phyloP scores from a whole-genome alignment of 129 eudicot genomes.

The Erigeron canadensis region DNA sequence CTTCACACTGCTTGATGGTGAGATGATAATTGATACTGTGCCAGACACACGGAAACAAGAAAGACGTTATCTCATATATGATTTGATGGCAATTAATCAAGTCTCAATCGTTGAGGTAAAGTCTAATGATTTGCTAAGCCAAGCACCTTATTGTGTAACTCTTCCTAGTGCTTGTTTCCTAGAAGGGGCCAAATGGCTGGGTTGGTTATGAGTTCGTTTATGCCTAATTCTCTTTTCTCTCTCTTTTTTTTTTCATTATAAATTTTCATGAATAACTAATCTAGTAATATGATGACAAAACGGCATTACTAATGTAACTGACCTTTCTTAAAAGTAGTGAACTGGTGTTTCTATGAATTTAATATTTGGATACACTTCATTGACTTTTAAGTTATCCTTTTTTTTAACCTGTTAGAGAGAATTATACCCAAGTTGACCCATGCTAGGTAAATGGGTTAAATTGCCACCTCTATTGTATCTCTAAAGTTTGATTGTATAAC shows the following conservation, averaged over 20 bases:
- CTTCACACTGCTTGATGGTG: conserved; percentile 95
- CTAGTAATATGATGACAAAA: no score
- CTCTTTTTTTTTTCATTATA: no score
- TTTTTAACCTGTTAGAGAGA: neutral
- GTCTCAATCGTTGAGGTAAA: conserved; percentile 75
- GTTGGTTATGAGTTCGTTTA: neutral
- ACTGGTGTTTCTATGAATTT: no score
- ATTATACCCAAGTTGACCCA: neutral
- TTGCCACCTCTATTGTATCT: neutral
- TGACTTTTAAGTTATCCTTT: neutral
- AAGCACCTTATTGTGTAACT: neutral
- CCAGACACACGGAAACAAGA: conserved; percentile 89
- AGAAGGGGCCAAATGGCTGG: neutral
- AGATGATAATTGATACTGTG: conserved; percentile 92
- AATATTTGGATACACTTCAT: no score
- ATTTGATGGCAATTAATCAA: conserved; percentile 87
- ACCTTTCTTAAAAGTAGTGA: no score
- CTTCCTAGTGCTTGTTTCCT: neutral
- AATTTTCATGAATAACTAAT: neutral
- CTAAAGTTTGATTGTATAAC: neutral
- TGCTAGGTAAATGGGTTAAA: neutral
- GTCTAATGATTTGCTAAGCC: neutral
- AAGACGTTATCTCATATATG: conserved; percentile 95
- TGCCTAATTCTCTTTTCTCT: neutral
- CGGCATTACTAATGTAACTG: no score